Evolutionary conservation across 2,329 filamentous ascomycete species (phyloP).

Genomic region (Aspergillus ibericus): DNA sequence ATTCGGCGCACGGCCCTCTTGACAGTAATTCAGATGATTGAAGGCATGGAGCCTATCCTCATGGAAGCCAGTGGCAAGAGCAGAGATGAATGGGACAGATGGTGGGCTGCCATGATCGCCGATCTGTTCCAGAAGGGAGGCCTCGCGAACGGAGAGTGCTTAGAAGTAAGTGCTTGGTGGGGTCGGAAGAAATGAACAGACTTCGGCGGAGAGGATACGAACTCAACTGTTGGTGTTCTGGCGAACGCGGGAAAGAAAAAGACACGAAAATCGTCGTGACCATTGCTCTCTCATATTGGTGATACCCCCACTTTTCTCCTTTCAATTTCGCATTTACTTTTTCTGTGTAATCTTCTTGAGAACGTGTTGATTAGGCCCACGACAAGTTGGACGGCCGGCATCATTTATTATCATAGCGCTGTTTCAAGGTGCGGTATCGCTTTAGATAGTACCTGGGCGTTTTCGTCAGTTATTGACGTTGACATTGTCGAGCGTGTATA

Average conservation of each 20-base stretch:
- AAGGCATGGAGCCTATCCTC: slow-evolving; percentile 78
- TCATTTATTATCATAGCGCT: slow-evolving; percentile 66
- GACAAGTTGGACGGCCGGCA: slow-evolving; percentile 14
- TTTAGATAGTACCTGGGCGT: slow-evolving; percentile 79
- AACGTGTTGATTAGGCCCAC: slow-evolving; percentile 7
- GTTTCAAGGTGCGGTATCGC: slow-evolving; percentile 79
- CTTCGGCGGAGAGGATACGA: slow-evolving; percentile 9
- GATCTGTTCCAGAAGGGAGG: slow-evolving; percentile 78
- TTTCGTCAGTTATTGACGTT: slow-evolving; percentile 24
- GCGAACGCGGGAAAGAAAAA: slow-evolving; percentile 22
- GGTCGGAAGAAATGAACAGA: slow-evolving; percentile 53
- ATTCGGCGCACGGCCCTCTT: slow-evolving; percentile 76
- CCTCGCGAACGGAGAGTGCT: slow-evolving; percentile 78
- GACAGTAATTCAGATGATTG: slow-evolving; percentile 79
- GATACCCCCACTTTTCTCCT: slow-evolving; percentile 35
- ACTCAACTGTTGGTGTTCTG: slow-evolving; percentile 31
- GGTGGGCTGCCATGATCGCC: slow-evolving; percentile 83
- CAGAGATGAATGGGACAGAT: slow-evolving; percentile 87
- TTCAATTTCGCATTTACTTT: slow-evolving; percentile 24
- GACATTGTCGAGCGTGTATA: background rate
- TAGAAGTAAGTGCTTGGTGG: slow-evolving; percentile 69
- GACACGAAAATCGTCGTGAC: slow-evolving; percentile 26
- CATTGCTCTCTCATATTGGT: slow-evolving; percentile 40
- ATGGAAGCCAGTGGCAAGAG: slow-evolving; percentile 82
- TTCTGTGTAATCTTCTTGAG: slow-evolving; percentile 6